Percentiles rank a stretch among this genome's conserved stretches.
Conservation (phyloP, 345 rosid species). For the Dimocarpus longan region DNA sequence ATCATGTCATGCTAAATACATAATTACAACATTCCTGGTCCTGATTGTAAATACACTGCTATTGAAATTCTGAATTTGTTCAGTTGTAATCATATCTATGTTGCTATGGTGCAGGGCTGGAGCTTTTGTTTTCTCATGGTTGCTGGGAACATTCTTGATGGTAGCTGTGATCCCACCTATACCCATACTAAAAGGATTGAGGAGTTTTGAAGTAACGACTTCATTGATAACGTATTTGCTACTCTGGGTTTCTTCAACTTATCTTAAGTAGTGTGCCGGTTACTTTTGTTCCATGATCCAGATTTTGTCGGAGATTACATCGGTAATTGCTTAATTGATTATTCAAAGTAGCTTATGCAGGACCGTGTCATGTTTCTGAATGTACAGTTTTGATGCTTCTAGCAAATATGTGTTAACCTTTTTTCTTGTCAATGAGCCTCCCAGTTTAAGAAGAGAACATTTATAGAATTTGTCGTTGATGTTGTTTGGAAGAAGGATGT, state of each 20-base stretch:
- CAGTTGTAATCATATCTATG: slow-evolving; percentile 17
- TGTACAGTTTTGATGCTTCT: slow-evolving; percentile 7
- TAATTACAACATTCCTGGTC: neutral
- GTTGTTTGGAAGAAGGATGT: slow-evolving; percentile 10
- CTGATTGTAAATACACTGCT: slow-evolving; percentile 2
- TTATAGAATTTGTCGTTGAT: neutral
- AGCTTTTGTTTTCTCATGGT: slow-evolving; percentile 82
- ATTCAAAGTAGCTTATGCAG: neutral
- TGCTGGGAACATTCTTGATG: slow-evolving; percentile 94
- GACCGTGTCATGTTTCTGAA: slow-evolving; percentile 10
- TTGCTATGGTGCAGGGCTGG: slow-evolving; percentile 61
- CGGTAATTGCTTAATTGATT: slow-evolving; percentile 12
- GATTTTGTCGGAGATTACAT: slow-evolving; percentile 25
- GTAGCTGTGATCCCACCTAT: slow-evolving; percentile 84
- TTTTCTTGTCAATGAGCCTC: neutral
- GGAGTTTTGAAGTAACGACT: slow-evolving; percentile 85
- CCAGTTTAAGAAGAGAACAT: slow-evolving; percentile 3
- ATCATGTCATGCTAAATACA: neutral
- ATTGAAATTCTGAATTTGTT: slow-evolving; percentile 10
- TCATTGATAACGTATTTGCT: slow-evolving; percentile 76
- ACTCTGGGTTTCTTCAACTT: slow-evolving; percentile 85
- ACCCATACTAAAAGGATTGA: slow-evolving; percentile 75
- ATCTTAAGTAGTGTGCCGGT: slow-evolving; percentile 54
- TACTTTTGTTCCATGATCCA: slow-evolving; percentile 15
- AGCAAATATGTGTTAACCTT: neutral